Evolutionary conservation across 2,329 filamentous ascomycete species (phyloP).

Genomic region (Verticillium zaregamsianum): DNA sequence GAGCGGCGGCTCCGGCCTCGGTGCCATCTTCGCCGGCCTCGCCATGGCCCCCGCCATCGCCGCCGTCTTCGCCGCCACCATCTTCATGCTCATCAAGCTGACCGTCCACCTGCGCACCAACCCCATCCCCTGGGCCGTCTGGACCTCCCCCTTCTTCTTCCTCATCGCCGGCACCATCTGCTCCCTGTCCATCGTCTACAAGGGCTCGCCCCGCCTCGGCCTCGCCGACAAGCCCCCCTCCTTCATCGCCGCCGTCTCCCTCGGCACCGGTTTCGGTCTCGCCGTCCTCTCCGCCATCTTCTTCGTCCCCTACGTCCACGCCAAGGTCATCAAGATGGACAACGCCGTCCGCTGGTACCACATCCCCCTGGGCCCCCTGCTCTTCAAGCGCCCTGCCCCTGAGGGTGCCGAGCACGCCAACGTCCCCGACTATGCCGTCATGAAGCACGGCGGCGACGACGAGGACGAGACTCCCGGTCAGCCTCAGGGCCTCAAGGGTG

Average conservation of each 20-base stretch:
- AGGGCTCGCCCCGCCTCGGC: conserved; percentile 67
- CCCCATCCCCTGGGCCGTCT: conserved; percentile 69
- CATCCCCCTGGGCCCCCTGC: conserved; percentile 58
- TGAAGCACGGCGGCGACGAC: conserved; percentile 54
- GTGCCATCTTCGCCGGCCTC: conserved; percentile 67
- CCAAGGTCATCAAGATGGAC: conserved; percentile 66
- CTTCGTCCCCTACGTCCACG: conserved; percentile 68
- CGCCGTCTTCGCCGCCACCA: conserved; percentile 58
- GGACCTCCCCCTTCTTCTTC: conserved; percentile 72
- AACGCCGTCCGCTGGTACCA: conserved; percentile 59
- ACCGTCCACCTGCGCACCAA: conserved; percentile 69
- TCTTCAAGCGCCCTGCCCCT: conserved; percentile 55
- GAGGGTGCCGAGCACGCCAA: conserved; percentile 51
- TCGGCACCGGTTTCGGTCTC: conserved; percentile 60
- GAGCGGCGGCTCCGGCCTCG: conserved; percentile 64
- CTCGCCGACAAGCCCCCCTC: conserved; percentile 62
- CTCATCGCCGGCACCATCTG: conserved; percentile 70
- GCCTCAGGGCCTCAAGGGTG: conserved; percentile 17
- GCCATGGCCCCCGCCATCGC: conserved; percentile 68
- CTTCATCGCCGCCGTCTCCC: conserved; percentile 63
- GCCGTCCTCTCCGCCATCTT: conserved; percentile 58
- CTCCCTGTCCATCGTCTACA: conserved; percentile 75
- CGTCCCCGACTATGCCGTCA: conserved; percentile 73
- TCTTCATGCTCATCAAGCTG: conserved; percentile 70
- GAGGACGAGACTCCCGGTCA: conserved; percentile 33